These are phyloP conservation scores for Silene vulgaris DNA, from an alignment of 179 eudicot genomes.

Conservation along the genomic window DNA sequence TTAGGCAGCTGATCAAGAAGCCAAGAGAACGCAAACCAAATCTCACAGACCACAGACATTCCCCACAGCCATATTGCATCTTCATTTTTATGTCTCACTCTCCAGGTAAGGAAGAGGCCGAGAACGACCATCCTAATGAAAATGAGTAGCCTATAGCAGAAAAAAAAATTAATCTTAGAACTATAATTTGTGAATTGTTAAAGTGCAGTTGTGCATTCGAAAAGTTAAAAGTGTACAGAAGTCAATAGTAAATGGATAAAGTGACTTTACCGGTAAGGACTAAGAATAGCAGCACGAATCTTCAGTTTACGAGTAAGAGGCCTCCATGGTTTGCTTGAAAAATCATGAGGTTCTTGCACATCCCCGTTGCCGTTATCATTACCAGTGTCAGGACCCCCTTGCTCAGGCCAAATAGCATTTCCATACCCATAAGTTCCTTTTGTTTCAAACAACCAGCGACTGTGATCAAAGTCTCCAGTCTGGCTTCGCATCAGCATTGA, in stretches of 20 bases:
- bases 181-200: neutral
- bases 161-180: conserved; percentile 12
- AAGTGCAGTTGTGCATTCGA: conserved; percentile 1
- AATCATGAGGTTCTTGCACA: conserved; percentile 48
- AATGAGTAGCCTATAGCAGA: conserved; percentile 54
- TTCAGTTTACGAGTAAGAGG: conserved; percentile 78
- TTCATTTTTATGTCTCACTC: conserved; percentile 61
- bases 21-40: conserved; percentile 97
- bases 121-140: conserved; percentile 62
- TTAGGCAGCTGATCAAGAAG: conserved; percentile 84
- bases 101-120: conserved; percentile 69
- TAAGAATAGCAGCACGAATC: conserved; percentile 78
- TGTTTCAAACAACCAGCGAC: conserved; percentile 75
- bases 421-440: conserved; percentile 90
- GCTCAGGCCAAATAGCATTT: conserved; percentile 88
- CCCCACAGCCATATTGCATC: conserved; percentile 94
- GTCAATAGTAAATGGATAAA: neutral
- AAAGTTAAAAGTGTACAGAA: neutral
- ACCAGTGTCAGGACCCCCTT: conserved; percentile 44
- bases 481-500: conserved; percentile 72
- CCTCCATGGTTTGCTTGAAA: conserved; percentile 78
- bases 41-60: conserved; percentile 83
- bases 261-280: conserved; percentile 28
- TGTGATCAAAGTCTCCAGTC: conserved; percentile 82
- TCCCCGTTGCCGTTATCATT: conserved; percentile 35